Evolutionary conservation across 805 yeast genomes (phyloP).

Genomic region (Naumovozyma baii): DNA sequence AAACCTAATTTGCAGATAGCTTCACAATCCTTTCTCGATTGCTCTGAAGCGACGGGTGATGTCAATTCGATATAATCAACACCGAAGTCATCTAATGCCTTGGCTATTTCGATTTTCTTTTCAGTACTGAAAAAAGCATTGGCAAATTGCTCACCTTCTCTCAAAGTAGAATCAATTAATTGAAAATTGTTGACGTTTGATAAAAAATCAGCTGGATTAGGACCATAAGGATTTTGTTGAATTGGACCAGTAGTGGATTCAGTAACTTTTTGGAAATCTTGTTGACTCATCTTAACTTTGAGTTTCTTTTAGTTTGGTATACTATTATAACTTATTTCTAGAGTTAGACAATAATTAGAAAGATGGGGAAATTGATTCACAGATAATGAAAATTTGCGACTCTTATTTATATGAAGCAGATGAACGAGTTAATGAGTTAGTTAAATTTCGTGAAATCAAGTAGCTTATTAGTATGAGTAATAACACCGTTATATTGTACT

Average conservation of each 20-base stretch:
- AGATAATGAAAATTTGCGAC: background rate
- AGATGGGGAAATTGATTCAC: background rate
- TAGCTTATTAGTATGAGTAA: background rate
- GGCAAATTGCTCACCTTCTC: conserved; percentile 99
- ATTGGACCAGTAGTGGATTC: conserved; percentile 8
- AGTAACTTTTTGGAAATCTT: conserved; percentile 11
- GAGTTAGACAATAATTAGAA: too few relatives aligned
- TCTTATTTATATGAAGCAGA: background rate
- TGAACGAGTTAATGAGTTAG: too few relatives aligned
- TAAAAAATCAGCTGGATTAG: conserved; percentile 84
- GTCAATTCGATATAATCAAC: conserved; percentile 97
- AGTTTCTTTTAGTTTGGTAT: background rate
- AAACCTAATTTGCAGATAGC: conserved; percentile 97
- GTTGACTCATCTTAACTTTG: conserved; percentile 1
- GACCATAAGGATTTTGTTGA: conserved; percentile 75
- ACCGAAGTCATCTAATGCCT: conserved; percentile 94
- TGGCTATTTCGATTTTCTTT: conserved; percentile 93
- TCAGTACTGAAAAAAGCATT: conserved; percentile 92
- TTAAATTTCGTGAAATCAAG: too few relatives aligned
- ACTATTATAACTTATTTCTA: too few relatives aligned
- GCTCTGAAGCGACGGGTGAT: conserved; percentile 98
- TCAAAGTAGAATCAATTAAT: conserved; percentile 85
- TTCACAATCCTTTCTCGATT: conserved; percentile 86
- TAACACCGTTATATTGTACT: background rate
- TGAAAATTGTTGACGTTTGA: conserved; percentile 85